Base-by-base conservation (phyloP, 2,329 filamentous ascomycete species). In the Penicillium frequentans region DNA sequence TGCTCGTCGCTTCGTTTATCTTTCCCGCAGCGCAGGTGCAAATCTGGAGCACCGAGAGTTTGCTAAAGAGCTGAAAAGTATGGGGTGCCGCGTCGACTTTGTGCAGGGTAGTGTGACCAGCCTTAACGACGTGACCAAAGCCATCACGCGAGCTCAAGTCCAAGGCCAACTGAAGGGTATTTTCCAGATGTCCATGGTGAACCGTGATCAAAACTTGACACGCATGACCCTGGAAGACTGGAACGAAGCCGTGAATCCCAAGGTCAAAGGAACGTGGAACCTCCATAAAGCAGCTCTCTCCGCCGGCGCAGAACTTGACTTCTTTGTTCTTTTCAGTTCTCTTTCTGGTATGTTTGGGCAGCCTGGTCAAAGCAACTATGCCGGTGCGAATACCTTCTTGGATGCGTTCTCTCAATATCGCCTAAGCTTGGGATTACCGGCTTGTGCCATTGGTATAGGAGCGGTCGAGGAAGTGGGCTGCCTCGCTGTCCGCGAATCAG, bases 271-370 rank as follows among this genome's bases (percentile, higher is more conserved):
- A 27, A 64, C 61, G 1, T 63, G 62, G 59, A 64, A 62, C 29
- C 56, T 66, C 4, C 58, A 65, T 24, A n/a, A 54, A 1, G 56
- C 56, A 1, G 52, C 51, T 8, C 60, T 31, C 3, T 16, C 27
- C 3, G 35, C 26, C 5, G 26, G 64, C 1, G 37, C 33, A 16
- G 48, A 50, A 14, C 66, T 80, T 3, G 77, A 80, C 56, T 80
- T 80, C 63, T 79, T 80, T 61, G 56, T 79, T 19, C 60, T 76
- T 23, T 62, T 78, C 7, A 74, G 72, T 0, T 78, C 75, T 0
- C 57, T 73, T 0, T 66, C 68, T 5, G 72, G 73, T 9, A 64
- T 73, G 1, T 55, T 77, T 37, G 70, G 73, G 8, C 63, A 65
- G 35, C 42, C 60, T 33, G 67, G 66, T 26, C 64, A 77, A 52